Evolutionary conservation across 345 rosid genomes (phyloP).

Genomic region (Erysimum cheiranthoides): DNA sequence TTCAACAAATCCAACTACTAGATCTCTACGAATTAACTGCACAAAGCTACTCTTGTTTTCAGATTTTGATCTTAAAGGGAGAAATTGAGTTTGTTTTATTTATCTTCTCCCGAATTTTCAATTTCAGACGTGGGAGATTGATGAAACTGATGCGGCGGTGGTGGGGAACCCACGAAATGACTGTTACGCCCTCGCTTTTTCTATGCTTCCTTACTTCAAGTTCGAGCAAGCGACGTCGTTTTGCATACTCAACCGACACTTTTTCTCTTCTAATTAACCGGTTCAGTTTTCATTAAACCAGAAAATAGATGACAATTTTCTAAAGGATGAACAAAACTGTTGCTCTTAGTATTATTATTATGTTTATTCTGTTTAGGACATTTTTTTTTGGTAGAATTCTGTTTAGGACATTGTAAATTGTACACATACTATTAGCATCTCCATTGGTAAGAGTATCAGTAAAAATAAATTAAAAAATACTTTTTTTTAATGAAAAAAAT

Average conservation of each 20-base stretch:
- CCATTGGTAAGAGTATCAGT: too few species aligned
- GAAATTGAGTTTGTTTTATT: conserved; percentile 15
- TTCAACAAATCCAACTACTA: not conserved
- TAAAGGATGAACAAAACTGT: too few species aligned
- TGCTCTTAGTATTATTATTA: too few species aligned
- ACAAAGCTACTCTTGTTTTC: not conserved
- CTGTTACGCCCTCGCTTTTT: conserved; percentile 29
- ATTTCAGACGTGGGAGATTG: conserved; percentile 38
- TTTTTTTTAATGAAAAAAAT: too few species aligned
- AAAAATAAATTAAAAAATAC: too few species aligned
- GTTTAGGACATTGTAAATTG: too few species aligned
- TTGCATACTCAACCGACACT: conserved; percentile 19
- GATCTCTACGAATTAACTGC: conserved; percentile 10
- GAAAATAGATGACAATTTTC: not conserved
- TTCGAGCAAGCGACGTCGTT: conserved; percentile 31
- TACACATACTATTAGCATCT: too few species aligned
- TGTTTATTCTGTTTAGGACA: too few species aligned
- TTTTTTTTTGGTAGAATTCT: too few species aligned
- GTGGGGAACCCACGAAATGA: not conserved
- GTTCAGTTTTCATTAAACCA: not conserved
- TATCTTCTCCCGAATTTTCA: conserved; percentile 6
- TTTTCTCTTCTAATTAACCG: not conserved
- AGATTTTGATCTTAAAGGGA: conserved; percentile 8
- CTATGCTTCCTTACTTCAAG: not conserved
- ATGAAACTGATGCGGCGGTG: conserved; percentile 11